Conservation (phyloP, 495 filamentous ascomycete species). For the Podospora appendiculata region DNA sequence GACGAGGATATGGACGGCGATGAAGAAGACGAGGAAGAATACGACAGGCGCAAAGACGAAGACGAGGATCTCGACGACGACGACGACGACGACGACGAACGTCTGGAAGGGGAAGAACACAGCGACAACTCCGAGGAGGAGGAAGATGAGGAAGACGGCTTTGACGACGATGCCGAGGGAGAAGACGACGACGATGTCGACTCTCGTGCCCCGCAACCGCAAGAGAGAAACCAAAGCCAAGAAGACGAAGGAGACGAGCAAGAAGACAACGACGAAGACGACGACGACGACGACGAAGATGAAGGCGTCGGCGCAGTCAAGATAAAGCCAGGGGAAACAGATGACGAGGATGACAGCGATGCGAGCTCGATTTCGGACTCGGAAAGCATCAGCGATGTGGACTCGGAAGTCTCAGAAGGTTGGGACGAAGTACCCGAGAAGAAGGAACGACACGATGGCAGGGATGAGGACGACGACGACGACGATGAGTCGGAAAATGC, state of each 20-base stretch:
- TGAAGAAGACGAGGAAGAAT: constrained; percentile 35
- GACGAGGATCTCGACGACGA: constrained; percentile 23
- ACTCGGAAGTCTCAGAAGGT: constrained; percentile 24
- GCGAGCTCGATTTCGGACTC: constrained; percentile 12
- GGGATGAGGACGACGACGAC: constrained; percentile 57
- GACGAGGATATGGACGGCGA: constrained; percentile 45
- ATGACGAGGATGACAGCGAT: constrained; percentile 28
- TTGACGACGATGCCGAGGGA: constrained; percentile 35
- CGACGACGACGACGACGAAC: constrained; percentile 17
- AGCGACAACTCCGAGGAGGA: constrained; percentile 29
- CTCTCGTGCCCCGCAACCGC: constrained; percentile 2
- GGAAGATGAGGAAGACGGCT: constrained; percentile 35
- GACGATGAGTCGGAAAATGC: constrained; percentile 49
- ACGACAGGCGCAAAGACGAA: constrained; percentile 24
- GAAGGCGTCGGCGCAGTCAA: constrained; percentile 75
- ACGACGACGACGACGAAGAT: constrained; percentile 42
- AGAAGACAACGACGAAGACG: constrained; percentile 24
- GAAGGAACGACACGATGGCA: constrained; percentile 58
- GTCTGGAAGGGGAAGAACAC: constrained; percentile 30
- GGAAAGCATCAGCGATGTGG: constrained; percentile 26
- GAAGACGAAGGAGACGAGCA: constrained; percentile 3
- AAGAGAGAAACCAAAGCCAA: constrained; percentile 32
- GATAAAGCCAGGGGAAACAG: constrained; percentile 48
- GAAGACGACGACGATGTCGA: constrained; percentile 24
- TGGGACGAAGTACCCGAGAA: constrained; percentile 63